Base-by-base conservation (phyloP, 306 rosid species). In the Lathyrus sativus region DNA sequence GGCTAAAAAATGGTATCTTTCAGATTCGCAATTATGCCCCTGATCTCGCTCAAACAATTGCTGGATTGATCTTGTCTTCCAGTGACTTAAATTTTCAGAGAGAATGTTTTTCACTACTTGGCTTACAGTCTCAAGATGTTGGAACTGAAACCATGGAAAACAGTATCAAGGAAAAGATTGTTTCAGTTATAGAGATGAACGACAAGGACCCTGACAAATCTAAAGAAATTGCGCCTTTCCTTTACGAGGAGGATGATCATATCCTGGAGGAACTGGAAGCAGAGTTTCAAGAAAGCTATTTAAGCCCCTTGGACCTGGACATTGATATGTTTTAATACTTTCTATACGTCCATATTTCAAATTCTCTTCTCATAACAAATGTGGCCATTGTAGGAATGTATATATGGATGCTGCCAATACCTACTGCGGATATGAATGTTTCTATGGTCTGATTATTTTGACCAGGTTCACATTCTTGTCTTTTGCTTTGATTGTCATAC, bases 101-200 rank as follows among this genome's bases (percentile, higher is more conserved):
- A 76, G 90, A 86, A 88, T 93, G 99, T 68, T 80, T 84, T 28
- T 84, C 95, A 53, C 85, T 90, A 76, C 91, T 93, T 51, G 97
- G 96, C 33, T 81, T 93, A 74, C 89, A 78, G 68, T 74, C 81
- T 71, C 85, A 72, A 39, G 87, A 69, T 70, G 79, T 68, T 74
- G 95, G 76, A 39, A 71, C 82, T 19, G 84, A 85, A 82, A 29
- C 5, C 39, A 80, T 93, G 71, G 85, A 83, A 63, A 87, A 83
- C 65, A 54, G 75, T 65, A 83, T 93, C 17, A 72, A 71, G 81
- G 84, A 84, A 70, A 88, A 71, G 84, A 82, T 93, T 15, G 78
- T 86, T 73, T 81, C 89, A 35, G 89, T 83, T 24, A 81, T 88
- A 66, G 95, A 86, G 67, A 80, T 69, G 78, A 88, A 90, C 46